Conservation (phyloP, 495 filamentous ascomycete genomes). For the Penicillium soppii region DNA sequence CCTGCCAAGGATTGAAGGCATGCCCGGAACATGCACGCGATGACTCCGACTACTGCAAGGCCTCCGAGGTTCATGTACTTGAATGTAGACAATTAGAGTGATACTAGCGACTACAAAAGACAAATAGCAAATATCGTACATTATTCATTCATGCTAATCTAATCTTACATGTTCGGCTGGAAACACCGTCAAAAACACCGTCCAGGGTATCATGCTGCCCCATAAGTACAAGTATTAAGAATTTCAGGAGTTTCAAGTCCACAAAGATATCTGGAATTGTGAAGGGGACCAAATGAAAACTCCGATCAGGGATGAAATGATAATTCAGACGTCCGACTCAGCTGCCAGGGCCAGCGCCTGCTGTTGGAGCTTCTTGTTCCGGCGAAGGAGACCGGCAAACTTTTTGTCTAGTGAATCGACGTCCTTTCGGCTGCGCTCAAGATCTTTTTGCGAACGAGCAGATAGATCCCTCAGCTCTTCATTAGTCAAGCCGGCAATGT, state of each 20-base stretch:
- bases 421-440: constrained; percentile 44
- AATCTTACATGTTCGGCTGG: neutral
- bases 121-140: neutral
- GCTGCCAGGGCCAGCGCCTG: constrained; percentile 30
- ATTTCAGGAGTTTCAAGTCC: neutral
- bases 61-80: neutral
- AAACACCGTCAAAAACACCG: neutral
- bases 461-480: constrained; percentile 41
- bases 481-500: constrained; percentile 42
- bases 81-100: neutral
- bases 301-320: neutral
- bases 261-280: neutral
- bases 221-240: constrained; percentile 1
- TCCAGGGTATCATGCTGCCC: constrained; percentile 1
- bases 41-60: neutral
- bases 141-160: neutral
- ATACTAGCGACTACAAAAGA: neutral
- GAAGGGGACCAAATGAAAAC: neutral
- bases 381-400: constrained; percentile 45
- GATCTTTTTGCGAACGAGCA: constrained; percentile 39
- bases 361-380: constrained; percentile 48
- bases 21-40: neutral
- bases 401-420: constrained; percentile 46
- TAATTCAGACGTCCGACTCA: constrained; percentile 1
- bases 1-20: neutral